These are phyloP conservation scores for Hyphopichia buzzinii DNA, from an alignment of 1,139 yeast genomes.

Conservation along the genomic window DNA sequence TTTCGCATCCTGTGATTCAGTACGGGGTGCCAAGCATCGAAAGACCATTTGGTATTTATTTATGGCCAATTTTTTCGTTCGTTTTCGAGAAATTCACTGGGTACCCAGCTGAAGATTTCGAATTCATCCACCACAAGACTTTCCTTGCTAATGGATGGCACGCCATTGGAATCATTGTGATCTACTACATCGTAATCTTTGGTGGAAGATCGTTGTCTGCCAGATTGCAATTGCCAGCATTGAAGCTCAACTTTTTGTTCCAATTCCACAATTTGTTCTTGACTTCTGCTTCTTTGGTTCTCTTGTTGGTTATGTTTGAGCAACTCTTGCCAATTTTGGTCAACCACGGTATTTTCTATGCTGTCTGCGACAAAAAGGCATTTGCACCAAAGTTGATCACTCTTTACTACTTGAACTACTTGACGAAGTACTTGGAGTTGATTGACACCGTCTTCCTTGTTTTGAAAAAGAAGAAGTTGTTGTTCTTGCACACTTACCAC, in stretches of 20 bases:
- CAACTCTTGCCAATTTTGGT: slow-evolving; percentile 81
- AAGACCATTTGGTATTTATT: slow-evolving; percentile 83
- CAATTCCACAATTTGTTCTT: slow-evolving; percentile 76
- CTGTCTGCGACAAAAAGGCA: slow-evolving; percentile 76
- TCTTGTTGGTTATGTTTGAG: slow-evolving; percentile 72
- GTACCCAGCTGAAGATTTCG: slow-evolving; percentile 70
- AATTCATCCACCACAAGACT: slow-evolving; percentile 64
- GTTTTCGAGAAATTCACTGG: slow-evolving; percentile 53
- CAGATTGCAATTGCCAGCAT: slow-evolving; percentile 54
- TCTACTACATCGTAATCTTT: slow-evolving; percentile 78
- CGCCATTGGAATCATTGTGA: slow-evolving; percentile 60
- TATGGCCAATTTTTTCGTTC: slow-evolving; percentile 83
- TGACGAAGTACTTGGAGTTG: slow-evolving; percentile 79
- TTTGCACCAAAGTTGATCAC: slow-evolving; percentile 86
- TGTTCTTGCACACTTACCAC: slow-evolving; percentile 93
- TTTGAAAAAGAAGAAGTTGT: slow-evolving; percentile 83
- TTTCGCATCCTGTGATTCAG: slow-evolving; percentile 10
- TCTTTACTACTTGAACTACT: slow-evolving; percentile 76
- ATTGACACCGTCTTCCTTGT: slow-evolving; percentile 91
- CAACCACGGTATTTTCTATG: slow-evolving; percentile 76
- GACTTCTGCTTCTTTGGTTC: slow-evolving; percentile 64
- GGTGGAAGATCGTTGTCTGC: slow-evolving; percentile 63
- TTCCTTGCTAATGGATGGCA: slow-evolving; percentile 67
- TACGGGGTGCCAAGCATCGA: slow-evolving; percentile 56
- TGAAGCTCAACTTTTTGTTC: slow-evolving; percentile 60